A percentile compares a stretch with the other conserved stretches of the same genome.
Conservation (phyloP, 169 alveolate species). For the Toxoplasma gondii region DNA sequence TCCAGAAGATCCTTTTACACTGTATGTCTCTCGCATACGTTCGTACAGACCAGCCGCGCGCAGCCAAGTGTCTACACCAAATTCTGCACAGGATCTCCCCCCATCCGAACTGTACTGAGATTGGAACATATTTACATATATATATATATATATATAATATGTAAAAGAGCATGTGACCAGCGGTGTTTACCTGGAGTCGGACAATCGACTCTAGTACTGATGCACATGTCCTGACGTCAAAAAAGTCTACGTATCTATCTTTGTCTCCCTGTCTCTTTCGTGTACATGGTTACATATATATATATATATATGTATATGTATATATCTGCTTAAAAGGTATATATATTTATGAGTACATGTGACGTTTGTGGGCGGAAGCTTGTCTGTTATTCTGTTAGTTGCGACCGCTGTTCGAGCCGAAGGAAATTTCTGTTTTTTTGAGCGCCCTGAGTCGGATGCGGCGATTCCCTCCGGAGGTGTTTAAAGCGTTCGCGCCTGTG, state of each 20-base stretch:
- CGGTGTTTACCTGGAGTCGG: too few species aligned
- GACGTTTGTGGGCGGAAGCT: not conserved
- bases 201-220: too few species aligned
- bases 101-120: too few species aligned
- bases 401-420: constrained; percentile 59
- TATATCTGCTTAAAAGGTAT: too few species aligned
- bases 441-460: constrained; percentile 70
- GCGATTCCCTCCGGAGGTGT: constrained; percentile 56
- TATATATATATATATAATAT: not conserved
- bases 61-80: too few species aligned
- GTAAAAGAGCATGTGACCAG: too few species aligned
- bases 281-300: not conserved
- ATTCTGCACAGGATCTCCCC: too few species aligned
- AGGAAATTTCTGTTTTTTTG: constrained; percentile 70
- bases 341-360: not conserved
- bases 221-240: too few species aligned
- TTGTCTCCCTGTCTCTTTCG: not conserved
- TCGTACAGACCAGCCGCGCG: too few species aligned
- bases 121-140: not conserved
- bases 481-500: constrained; percentile 37
- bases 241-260: not conserved
- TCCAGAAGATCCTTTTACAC: too few species aligned
- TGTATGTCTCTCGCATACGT: too few species aligned
- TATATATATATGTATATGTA: not conserved
- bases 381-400: not conserved